phyloP scores from a whole-genome alignment of 805 yeast species.

The Isabelozyma gotoi region DNA sequence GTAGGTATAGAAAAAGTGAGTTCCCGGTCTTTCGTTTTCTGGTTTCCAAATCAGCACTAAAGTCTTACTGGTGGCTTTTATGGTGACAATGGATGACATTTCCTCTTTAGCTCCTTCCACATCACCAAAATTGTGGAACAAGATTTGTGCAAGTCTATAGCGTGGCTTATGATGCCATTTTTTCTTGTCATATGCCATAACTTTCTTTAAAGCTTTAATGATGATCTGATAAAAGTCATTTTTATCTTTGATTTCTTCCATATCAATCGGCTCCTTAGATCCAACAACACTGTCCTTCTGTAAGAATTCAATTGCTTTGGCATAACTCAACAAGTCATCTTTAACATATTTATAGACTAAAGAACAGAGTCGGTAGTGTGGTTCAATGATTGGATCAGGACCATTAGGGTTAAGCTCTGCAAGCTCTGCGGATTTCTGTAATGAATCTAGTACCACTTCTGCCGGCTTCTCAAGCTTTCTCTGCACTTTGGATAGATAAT shows the following conservation, averaged over 20 bases:
- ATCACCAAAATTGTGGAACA: conserved; percentile 54
- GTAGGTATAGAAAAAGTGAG: conserved; percentile 77
- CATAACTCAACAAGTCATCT: conserved; percentile 27
- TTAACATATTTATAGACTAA: conserved; percentile 56
- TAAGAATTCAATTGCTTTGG: conserved; percentile 40
- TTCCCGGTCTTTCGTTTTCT: conserved; percentile 87
- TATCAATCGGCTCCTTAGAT: not conserved
- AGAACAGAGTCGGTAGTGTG: conserved; percentile 68
- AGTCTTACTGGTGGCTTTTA: conserved; percentile 67
- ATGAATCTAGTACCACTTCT: conserved; percentile 34
- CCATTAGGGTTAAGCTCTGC: conserved; percentile 38
- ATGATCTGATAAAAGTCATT: conserved; percentile 38
- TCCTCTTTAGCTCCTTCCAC: conserved; percentile 57
- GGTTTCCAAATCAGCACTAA: conserved; percentile 92
- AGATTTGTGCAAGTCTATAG: conserved; percentile 66
- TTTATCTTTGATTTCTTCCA: conserved; percentile 4
- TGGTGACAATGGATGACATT: conserved; percentile 59
- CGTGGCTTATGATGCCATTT: conserved; percentile 91
- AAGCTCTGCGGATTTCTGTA: conserved; percentile 44
- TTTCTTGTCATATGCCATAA: conserved; percentile 66
- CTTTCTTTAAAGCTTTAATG: conserved; percentile 44
- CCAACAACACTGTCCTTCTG: conserved; percentile 29
- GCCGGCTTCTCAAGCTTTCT: conserved; percentile 45
- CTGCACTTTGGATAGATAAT: conserved; percentile 57
- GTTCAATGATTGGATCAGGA: conserved; percentile 67